Evolutionary conservation across 2,329 filamentous ascomycete genomes (phyloP).

Genomic region (Ceratocystis alfenasii): DNA sequence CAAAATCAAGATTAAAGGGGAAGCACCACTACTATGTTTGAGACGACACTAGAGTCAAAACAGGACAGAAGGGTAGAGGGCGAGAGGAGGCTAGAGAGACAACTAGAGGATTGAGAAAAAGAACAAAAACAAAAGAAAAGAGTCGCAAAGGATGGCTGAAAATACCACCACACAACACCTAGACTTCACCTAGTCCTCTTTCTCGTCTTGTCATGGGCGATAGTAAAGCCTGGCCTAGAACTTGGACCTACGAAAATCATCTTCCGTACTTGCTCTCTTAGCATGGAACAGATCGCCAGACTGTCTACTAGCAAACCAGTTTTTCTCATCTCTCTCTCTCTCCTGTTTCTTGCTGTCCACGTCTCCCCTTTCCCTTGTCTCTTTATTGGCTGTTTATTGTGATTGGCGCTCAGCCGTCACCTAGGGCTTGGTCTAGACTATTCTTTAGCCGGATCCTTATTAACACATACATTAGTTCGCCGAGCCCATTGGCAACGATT

Average conservation of each 20-base stretch:
- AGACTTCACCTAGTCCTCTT: too few relatives aligned
- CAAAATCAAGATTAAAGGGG: constrained; percentile 10
- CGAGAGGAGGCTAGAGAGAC: neutral
- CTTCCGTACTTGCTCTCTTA: neutral
- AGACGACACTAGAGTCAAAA: constrained; percentile 10
- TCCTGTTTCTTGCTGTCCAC: neutral
- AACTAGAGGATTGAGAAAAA: neutral
- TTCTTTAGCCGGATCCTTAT: neutral
- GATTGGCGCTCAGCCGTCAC: constrained; percentile 2
- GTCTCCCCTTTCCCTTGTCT: neutral
- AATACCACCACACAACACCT: too few relatives aligned
- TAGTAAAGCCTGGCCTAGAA: too few relatives aligned
- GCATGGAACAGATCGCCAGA: neutral
- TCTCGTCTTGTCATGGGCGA: neutral
- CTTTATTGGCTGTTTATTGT: neutral
- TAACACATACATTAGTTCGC: neutral
- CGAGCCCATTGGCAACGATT: too few relatives aligned
- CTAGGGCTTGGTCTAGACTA: constrained; percentile 6
- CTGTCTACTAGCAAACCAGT: neutral
- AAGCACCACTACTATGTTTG: constrained; percentile 6
- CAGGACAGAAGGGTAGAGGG: neutral
- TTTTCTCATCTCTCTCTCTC: neutral
- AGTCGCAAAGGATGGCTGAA: neutral
- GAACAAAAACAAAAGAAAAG: neutral
- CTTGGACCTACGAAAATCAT: neutral